Percentiles rank a stretch among this genome's conserved stretches.
Conservation (phyloP, 169 alveolate species). For the Theileria equi region DNA sequence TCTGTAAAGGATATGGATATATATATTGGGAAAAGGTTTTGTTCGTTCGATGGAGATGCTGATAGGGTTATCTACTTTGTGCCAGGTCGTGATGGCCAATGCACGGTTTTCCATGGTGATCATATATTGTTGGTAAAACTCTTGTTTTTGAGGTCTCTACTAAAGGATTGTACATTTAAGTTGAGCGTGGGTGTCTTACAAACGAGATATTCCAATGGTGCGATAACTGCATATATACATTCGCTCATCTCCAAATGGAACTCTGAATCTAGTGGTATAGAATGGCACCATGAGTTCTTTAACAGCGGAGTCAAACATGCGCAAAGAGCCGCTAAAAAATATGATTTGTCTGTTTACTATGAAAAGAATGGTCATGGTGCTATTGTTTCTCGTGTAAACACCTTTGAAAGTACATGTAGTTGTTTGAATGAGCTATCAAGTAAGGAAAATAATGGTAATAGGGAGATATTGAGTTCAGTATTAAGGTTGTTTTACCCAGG, state of each 20-base stretch:
- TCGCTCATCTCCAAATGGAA: conserved; percentile 8
- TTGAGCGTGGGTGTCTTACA: conserved; percentile 6
- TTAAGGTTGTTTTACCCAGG: conserved; percentile 15
- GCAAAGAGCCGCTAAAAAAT: conserved; percentile 42
- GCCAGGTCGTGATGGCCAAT: background rate
- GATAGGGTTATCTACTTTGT: conserved; percentile 66
- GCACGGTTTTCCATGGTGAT: conserved; percentile 59
- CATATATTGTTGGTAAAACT: conserved; percentile 48
- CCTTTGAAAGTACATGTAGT: background rate
- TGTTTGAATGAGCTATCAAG: background rate
- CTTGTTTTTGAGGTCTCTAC: conserved; percentile 33
- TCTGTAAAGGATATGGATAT: background rate
- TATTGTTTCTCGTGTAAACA: conserved; percentile 5
- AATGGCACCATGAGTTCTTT: conserved; percentile 47
- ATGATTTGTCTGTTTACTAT: conserved; percentile 61
- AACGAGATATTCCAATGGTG: conserved; percentile 40
- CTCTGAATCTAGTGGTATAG: conserved; percentile 2
- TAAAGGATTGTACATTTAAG: background rate
- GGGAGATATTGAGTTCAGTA: background rate
- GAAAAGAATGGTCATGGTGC: conserved; percentile 77
- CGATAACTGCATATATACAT: conserved; percentile 16
- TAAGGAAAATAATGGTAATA: background rate
- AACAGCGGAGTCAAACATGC: conserved; percentile 67
- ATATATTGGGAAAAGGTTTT: conserved; percentile 35
- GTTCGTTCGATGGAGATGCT: conserved; percentile 75